Conservation (phyloP, 2,329 filamentous ascomycete genomes). For the Cladobotryum mycophilum region DNA sequence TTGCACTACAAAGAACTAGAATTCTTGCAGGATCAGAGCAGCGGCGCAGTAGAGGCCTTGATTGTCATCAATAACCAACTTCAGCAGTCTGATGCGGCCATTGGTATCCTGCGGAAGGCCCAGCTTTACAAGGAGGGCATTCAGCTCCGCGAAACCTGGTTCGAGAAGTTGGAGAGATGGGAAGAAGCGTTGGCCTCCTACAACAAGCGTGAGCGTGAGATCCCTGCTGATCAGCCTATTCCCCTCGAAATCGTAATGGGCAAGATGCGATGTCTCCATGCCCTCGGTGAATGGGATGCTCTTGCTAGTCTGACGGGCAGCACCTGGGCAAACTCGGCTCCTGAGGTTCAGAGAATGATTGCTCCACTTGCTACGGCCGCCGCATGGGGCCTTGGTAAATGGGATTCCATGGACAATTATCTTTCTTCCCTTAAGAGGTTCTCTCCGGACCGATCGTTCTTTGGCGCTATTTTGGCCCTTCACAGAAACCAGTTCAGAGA, state of each 20-base stretch:
- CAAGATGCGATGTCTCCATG: slow-evolving; percentile 98
- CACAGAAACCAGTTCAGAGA: slow-evolving; percentile 95
- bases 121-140: slow-evolving; percentile 92
- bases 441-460: slow-evolving; percentile 94
- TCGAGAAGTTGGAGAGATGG: slow-evolving; percentile 97
- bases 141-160: slow-evolving; percentile 96
- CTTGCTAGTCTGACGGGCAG: slow-evolving; percentile 83
- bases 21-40: slow-evolving; percentile 95
- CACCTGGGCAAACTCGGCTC: slow-evolving; percentile 84
- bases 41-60: slow-evolving; percentile 88
- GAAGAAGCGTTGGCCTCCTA: slow-evolving; percentile 93
- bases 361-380: slow-evolving; percentile 91
- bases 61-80: slow-evolving; percentile 99
- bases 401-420: slow-evolving; percentile 98
- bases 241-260: slow-evolving; percentile 97
- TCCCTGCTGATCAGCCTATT: slow-evolving; percentile 47
- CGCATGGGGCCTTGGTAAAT: slow-evolving; percentile 93
- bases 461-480: slow-evolving; percentile 89
- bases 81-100: slow-evolving; percentile 96
- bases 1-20: slow-evolving; percentile 98
- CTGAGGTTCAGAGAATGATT: slow-evolving; percentile 84
- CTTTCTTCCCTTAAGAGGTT: slow-evolving; percentile 89
- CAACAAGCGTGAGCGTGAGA: slow-evolving; percentile 72
- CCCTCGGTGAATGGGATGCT: slow-evolving; percentile 94
- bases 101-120: slow-evolving; percentile 93